Evolutionary conservation across 441 rosid genomes (phyloP).

Genomic region (Mallotus repandus): DNA sequence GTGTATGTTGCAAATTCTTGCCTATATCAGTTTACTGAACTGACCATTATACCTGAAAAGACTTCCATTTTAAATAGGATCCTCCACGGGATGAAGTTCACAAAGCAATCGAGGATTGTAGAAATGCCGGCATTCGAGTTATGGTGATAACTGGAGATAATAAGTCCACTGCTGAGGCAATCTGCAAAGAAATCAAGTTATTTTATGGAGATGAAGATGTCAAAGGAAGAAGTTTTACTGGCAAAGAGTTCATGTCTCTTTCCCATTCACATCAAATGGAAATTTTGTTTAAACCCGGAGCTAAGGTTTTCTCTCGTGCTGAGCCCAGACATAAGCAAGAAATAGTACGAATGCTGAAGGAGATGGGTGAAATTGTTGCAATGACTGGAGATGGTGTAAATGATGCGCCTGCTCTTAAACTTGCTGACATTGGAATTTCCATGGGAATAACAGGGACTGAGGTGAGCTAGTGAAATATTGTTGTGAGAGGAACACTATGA

Average conservation of each 20-base stretch:
- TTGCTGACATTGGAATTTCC: conserved; percentile 89
- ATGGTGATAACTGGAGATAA: conserved; percentile 95
- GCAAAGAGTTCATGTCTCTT: conserved; percentile 76
- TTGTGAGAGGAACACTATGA: not conserved
- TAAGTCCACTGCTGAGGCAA: conserved; percentile 91
- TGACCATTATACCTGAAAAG: not conserved
- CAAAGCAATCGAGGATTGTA: conserved; percentile 73
- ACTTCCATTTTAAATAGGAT: conserved; percentile 40
- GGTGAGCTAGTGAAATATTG: conserved; percentile 36
- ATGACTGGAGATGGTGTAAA: conserved; percentile 98
- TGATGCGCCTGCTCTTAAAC: conserved; percentile 93
- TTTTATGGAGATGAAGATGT: conserved; percentile 57
- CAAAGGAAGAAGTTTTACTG: conserved; percentile 59
- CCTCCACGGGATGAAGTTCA: conserved; percentile 90
- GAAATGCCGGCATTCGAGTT: conserved; percentile 79
- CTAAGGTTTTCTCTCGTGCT: conserved; percentile 82
- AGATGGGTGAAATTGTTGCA: conserved; percentile 85
- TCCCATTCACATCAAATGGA: conserved; percentile 44
- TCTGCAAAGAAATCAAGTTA: conserved; percentile 65
- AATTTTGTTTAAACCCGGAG: conserved; percentile 63
- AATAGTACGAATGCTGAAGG: conserved; percentile 77
- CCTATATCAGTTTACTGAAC: not conserved
- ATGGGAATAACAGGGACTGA: conserved; percentile 96
- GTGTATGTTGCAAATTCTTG: conserved; percentile 16
- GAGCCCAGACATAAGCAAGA: conserved; percentile 93